These are phyloP conservation scores for Eucalyptus microcorys DNA, from an alignment of 345 rosid species.

Conservation along the genomic window DNA sequence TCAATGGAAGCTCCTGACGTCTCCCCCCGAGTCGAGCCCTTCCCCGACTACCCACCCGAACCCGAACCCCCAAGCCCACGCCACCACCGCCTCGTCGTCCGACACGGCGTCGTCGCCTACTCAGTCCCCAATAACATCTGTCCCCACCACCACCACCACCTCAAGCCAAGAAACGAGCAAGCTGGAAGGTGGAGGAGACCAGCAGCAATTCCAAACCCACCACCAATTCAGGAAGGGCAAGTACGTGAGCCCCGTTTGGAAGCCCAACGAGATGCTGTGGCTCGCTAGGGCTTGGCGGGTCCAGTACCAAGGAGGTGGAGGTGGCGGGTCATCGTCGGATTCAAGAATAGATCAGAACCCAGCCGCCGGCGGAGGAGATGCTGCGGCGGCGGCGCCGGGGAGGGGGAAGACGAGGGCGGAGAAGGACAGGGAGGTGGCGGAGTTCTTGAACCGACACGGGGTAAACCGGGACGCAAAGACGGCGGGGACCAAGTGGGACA, in stretches of 20 bases:
- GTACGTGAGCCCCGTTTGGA: constrained; percentile 98
- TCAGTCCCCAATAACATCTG: constrained; percentile 45
- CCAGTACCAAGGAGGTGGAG: constrained; percentile 55
- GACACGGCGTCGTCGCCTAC: constrained; percentile 79
- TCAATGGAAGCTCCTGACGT: constrained; percentile 75
- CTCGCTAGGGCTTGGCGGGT: constrained; percentile 88
- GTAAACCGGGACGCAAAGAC: constrained; percentile 84
- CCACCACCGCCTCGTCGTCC: constrained; percentile 58
- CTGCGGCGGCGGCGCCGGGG: constrained; percentile 3
- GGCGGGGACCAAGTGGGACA: constrained; percentile 98
- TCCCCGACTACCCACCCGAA: constrained; percentile 34
- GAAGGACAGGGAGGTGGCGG: constrained; percentile 94
- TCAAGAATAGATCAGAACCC: not conserved
- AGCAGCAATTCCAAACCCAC: constrained; percentile 18
- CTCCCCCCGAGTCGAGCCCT: constrained; percentile 52
- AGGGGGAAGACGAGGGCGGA: constrained; percentile 92
- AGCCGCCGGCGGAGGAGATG: constrained; percentile 9
- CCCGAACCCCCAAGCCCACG: constrained; percentile 15
- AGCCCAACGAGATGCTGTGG: constrained; percentile 97
- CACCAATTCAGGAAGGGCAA: constrained; percentile 83
- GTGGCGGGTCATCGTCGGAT: constrained; percentile 8
- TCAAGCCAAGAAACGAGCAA: constrained; percentile 40
- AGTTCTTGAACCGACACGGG: constrained; percentile 66
- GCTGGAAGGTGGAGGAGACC: constrained; percentile 15
- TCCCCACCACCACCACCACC: constrained; percentile 23